A percentile compares a stretch with the other conserved stretches of the same genome.
Evolutionary conservation across 163 green algal genomes (phyloP).

Genomic region (Smithsoniella earleae): DNA sequence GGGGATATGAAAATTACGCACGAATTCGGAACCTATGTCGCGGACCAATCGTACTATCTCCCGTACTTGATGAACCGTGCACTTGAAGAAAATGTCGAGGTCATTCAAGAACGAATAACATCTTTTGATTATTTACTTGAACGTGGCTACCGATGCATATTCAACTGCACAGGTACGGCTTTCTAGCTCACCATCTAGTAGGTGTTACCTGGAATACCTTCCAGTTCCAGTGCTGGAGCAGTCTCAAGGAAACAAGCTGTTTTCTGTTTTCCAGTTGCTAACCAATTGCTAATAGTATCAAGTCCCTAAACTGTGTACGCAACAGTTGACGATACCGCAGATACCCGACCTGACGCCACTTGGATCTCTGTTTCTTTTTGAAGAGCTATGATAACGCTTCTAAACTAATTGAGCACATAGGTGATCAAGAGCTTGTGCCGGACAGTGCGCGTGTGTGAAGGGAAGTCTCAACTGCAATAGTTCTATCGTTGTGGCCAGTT

Average conservation of each 20-base stretch:
- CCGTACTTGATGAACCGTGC: too few species aligned
- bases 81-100: too few species aligned
- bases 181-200: not conserved
- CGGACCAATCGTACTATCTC: slow-evolving; percentile 13
- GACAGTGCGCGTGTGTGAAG: too few species aligned
- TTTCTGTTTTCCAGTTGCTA: not conserved
- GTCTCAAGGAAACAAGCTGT: not conserved
- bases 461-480: too few species aligned
- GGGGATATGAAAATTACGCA: not conserved
- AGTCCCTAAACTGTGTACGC: not conserved
- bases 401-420: too few species aligned
- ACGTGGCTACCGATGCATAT: not conserved
- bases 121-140: not conserved
- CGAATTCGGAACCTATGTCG: slow-evolving; percentile 23
- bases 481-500: too few species aligned
- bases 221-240: not conserved
- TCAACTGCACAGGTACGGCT: slow-evolving; percentile 19
- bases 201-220: not conserved
- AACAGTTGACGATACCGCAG: not conserved
- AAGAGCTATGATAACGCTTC: too few species aligned
- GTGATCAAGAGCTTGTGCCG: too few species aligned
- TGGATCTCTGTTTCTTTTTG: too few species aligned
- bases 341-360: not conserved
- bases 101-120: too few species aligned
- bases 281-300: not conserved